These are phyloP conservation scores for Penicillium sumatraense DNA, from an alignment of 2,329 filamentous ascomycete genomes.

Conservation along the genomic window DNA sequence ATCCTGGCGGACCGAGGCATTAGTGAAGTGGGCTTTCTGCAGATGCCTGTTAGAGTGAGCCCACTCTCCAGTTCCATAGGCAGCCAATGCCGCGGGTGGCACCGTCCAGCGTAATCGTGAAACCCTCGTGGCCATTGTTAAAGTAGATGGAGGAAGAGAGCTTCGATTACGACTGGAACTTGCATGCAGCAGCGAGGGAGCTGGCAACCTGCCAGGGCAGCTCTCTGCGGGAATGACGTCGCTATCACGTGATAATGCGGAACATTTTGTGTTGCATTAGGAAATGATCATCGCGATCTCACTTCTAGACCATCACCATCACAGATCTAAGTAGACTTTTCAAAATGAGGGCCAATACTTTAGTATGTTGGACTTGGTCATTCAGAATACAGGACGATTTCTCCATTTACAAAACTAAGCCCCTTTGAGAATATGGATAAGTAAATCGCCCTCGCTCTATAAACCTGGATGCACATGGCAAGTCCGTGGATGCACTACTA, in stretches of 20 bases:
- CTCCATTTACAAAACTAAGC: too few relatives aligned
- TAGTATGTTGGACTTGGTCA: too few relatives aligned
- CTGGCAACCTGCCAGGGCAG: constrained; percentile 1
- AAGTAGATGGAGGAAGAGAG: constrained; percentile 21
- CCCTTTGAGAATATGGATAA: too few relatives aligned
- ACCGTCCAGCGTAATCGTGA: constrained; percentile 42
- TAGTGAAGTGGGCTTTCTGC: constrained; percentile 31
- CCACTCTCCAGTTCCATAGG: constrained; percentile 33
- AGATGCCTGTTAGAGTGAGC: constrained; percentile 29
- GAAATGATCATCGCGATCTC: too few relatives aligned
- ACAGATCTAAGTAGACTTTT: too few relatives aligned
- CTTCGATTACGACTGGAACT: constrained; percentile 13
- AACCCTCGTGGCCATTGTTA: constrained; percentile 40
- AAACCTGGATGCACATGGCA: not conserved
- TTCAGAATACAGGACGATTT: too few relatives aligned
- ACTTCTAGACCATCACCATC: too few relatives aligned
- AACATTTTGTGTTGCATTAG: too few relatives aligned
- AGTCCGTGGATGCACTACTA: not conserved
- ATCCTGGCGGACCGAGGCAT: constrained; percentile 15
- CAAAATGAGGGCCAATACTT: too few relatives aligned
- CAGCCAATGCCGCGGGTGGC: constrained; percentile 38
- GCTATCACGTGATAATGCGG: constrained; percentile 30
- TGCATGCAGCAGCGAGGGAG: constrained; percentile 28
- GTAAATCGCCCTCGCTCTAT: not conserved
- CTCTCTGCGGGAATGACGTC: constrained; percentile 28